Base-by-base conservation (phyloP, 164 flowering plant genomes). In the Warburgia ugandensis region DNA sequence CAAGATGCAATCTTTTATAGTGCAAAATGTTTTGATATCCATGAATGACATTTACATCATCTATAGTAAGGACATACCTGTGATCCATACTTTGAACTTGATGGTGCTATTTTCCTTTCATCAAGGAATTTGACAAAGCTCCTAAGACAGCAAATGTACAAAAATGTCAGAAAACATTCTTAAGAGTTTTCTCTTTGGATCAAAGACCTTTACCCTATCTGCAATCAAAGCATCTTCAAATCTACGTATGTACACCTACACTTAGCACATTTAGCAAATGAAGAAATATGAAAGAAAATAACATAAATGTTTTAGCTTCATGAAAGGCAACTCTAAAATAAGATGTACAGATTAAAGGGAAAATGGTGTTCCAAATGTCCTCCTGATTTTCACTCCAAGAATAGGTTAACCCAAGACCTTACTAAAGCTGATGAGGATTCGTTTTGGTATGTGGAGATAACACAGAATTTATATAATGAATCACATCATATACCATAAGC, bases 81-180 rank as follows among this genome's bases (percentile, higher is more conserved):
- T 30, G 97, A 92, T 52, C 96, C 85, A 55, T 76, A 77, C 65
- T 63, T 92, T 56, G 94, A 62, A 68, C 73, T 77, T 48, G 95
- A 72, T 54, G 83, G 55, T 48, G 79, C 39, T 36, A 59, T 32
- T 75, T 79, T 84, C 63, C 62, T 77, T 59, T 80, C 94, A 63
- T 75, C 84, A 46, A 92, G 81, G 54, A 74, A 84, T 68, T 74
- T 82, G 56, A 84, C 51, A 64, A 86, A 92, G 63, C 81, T 77
- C 99, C 99, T 88, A 58, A 16, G 40, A 50, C 10, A 59, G 51
- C n/a, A 45, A 31, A 55, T 21, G 59, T 16, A 64, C 0, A 37
- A 5, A 33, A 43, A 38, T 17, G 19, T 38, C 42, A 38, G 42
- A 38, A 4, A 21, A n/a, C n/a, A n/a, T n/a, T n/a, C n/a, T n/a